These are phyloP conservation scores for Hanseniaspora vineae DNA, from an alignment of 805 yeast species.

Conservation along the genomic window DNA sequence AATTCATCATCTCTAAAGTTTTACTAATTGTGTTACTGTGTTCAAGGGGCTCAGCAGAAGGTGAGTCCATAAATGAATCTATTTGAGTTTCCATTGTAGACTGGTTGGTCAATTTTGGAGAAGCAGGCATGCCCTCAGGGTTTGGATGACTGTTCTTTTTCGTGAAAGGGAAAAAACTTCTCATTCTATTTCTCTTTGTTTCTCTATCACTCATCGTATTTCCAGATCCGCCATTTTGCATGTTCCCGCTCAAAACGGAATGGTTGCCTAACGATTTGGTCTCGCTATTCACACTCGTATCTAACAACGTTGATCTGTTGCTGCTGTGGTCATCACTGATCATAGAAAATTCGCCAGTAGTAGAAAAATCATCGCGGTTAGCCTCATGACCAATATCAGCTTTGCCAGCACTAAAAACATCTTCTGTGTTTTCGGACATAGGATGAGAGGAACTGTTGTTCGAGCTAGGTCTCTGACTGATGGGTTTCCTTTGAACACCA, in stretches of 20 bases:
- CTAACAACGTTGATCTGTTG: conserved; percentile 5
- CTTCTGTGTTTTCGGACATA: not conserved
- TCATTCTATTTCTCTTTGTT: conserved; percentile 35
- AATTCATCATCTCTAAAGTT: conserved; percentile 21
- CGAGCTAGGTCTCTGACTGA: not conserved
- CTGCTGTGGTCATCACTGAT: not conserved
- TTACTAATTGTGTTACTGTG: conserved; percentile 16
- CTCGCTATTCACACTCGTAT: not conserved
- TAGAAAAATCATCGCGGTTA: not conserved
- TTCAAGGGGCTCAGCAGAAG: not conserved
- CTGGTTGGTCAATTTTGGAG: not conserved
- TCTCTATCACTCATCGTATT: conserved; percentile 24
- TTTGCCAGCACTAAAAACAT: not conserved
- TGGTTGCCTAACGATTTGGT: conserved; percentile 1
- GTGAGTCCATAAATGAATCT: not conserved
- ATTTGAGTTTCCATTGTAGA: too few relatives aligned
- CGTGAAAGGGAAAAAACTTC: conserved; percentile 49
- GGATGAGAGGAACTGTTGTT: not conserved
- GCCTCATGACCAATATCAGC: not conserved
- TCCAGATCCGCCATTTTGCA: conserved; percentile 8
- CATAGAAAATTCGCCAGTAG: conserved; percentile 1
- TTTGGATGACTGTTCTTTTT: conserved; percentile 11
- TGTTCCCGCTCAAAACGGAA: not conserved
- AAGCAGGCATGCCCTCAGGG: not conserved
- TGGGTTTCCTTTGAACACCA: not conserved